Conservation (phyloP, 352 stramenopile species). For the Pseudoperonospora humuli region DNA sequence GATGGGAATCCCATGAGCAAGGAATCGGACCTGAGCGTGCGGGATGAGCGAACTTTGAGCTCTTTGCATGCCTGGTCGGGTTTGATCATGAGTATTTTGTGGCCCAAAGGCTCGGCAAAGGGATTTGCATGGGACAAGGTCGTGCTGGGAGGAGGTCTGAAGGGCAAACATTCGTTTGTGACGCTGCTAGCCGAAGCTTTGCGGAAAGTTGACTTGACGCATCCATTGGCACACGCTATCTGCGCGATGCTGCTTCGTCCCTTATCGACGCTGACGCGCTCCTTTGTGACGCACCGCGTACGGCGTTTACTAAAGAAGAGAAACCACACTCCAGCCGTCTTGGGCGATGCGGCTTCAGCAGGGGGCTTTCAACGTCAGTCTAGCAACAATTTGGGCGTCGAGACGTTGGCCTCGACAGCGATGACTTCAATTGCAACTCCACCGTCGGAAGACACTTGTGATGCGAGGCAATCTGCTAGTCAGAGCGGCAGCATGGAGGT, state of each 20-base stretch:
- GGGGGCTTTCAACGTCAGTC: background rate
- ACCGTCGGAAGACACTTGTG: background rate
- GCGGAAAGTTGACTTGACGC: slow-evolving; percentile 65
- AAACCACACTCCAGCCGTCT: slow-evolving; percentile 7
- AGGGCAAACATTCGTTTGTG: slow-evolving; percentile 73
- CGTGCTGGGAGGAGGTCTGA: slow-evolving; percentile 51
- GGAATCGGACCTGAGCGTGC: slow-evolving; percentile 33
- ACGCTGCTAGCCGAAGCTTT: slow-evolving; percentile 66
- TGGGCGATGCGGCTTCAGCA: background rate
- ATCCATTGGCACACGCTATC: slow-evolving; percentile 65
- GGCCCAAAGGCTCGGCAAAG: slow-evolving; percentile 71
- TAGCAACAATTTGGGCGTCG: background rate
- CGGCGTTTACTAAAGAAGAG: slow-evolving; percentile 60
- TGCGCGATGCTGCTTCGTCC: slow-evolving; percentile 78
- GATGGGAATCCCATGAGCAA: background rate
- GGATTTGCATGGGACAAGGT: slow-evolving; percentile 78
- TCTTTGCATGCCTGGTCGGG: slow-evolving; percentile 77
- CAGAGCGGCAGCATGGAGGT: slow-evolving; percentile 16
- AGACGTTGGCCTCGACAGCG: background rate
- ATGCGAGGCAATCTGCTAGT: background rate
- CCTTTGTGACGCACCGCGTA: slow-evolving; percentile 72
- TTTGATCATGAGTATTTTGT: slow-evolving; percentile 84
- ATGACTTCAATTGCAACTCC: background rate
- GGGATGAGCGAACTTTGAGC: slow-evolving; percentile 62
- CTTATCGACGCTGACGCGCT: slow-evolving; percentile 67